These are phyloP conservation scores for Irineochytrium annulatum DNA, from an alignment of 192 early-diverging fungal genomes.

Conservation along the genomic window DNA sequence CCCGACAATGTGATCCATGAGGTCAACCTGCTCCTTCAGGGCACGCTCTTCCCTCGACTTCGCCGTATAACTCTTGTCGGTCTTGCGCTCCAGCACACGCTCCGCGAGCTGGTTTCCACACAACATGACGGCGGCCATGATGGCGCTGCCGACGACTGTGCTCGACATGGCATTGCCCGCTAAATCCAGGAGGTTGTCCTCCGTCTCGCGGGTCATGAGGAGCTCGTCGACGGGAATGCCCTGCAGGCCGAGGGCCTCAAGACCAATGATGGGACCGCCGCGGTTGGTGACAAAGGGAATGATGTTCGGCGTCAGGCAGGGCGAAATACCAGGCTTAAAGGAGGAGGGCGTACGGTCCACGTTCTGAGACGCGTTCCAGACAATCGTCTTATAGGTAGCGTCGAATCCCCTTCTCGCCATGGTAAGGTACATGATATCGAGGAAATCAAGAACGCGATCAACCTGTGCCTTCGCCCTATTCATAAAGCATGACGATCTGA, in stretches of 20 bases:
- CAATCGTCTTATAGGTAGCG: slow-evolving; percentile 38
- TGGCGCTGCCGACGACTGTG: slow-evolving; percentile 41
- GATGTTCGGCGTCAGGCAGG: slow-evolving; percentile 40
- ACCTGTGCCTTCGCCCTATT: slow-evolving; percentile 37
- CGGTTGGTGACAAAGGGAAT: slow-evolving; percentile 45
- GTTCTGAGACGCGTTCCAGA: slow-evolving; percentile 47
- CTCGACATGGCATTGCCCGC: slow-evolving; percentile 50
- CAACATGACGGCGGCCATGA: slow-evolving; percentile 34
- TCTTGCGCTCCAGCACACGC: slow-evolving; percentile 1
- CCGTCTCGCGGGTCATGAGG: slow-evolving; percentile 38
- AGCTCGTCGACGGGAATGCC: slow-evolving; percentile 40
- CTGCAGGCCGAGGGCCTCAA: slow-evolving; percentile 41
- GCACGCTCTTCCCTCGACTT: neutral
- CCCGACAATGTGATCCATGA: no score
- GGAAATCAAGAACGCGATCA: slow-evolving; percentile 41
- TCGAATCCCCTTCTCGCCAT: slow-evolving; percentile 30
- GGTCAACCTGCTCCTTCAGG: no score
- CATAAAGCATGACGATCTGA: no score
- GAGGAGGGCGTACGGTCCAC: slow-evolving; percentile 35
- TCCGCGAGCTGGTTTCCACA: slow-evolving; percentile 1
- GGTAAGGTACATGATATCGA: slow-evolving; percentile 40
- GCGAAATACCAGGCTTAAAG: slow-evolving; percentile 26
- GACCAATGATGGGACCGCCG: slow-evolving; percentile 40
- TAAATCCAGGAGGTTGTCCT: slow-evolving; percentile 40
- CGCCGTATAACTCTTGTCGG: neutral